phyloP scores from a whole-genome alignment of 352 stramenopile species.

The Blastocystis sp. region DNA sequence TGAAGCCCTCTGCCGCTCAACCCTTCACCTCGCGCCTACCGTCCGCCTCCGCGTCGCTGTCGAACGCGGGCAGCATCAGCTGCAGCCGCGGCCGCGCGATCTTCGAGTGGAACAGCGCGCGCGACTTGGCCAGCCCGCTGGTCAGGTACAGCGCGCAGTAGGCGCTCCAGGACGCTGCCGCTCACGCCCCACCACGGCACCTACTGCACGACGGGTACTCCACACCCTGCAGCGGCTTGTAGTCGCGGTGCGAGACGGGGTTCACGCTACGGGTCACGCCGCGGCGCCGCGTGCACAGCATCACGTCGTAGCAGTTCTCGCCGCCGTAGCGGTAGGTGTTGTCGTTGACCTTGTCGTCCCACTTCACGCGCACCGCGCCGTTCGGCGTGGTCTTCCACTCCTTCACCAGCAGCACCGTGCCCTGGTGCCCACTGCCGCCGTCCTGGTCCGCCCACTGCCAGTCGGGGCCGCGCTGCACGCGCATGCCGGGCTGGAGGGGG shows the following conservation, averaged over 20 bases:
- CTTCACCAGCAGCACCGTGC: constrained; percentile 59
- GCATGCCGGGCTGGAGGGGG: constrained; percentile 33
- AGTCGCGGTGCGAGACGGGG: constrained; percentile 62
- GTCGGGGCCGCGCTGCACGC: constrained; percentile 66
- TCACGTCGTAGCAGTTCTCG: constrained; percentile 67
- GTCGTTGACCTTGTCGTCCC: constrained; percentile 49
- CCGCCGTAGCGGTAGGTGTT: constrained; percentile 65
- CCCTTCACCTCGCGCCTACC: not conserved
- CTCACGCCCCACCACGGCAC: not conserved
- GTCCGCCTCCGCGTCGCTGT: constrained; percentile 1
- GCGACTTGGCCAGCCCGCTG: constrained; percentile 59
- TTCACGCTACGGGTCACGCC: constrained; percentile 24
- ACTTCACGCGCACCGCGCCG: constrained; percentile 27
- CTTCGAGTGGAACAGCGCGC: constrained; percentile 59
- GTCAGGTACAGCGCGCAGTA: constrained; percentile 60
- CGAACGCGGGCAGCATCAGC: constrained; percentile 46
- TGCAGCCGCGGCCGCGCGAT: constrained; percentile 23
- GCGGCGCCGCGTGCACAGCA: not conserved
- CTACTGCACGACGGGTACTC: constrained; percentile 65
- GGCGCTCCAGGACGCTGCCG: constrained; percentile 32
- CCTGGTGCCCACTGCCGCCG: constrained; percentile 53
- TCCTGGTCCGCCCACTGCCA: constrained; percentile 69
- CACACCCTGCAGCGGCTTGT: constrained; percentile 41
- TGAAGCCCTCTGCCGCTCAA: constrained; percentile 23
- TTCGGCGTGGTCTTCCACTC: constrained; percentile 59